phyloP scores from a whole-genome alignment of 306 rosid species.

The Fragaria iinumae region DNA sequence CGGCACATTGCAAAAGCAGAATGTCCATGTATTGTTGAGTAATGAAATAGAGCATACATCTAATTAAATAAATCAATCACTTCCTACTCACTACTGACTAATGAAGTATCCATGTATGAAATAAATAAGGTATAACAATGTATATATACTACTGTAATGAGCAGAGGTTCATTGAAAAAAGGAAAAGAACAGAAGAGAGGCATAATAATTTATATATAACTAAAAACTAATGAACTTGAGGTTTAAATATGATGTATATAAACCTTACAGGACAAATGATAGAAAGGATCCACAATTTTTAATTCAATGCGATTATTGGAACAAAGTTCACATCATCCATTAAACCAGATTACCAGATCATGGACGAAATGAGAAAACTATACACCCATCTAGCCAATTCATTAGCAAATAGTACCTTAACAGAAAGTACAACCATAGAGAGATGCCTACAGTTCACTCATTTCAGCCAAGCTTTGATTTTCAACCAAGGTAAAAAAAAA shows the following conservation, averaged over 20 bases:
- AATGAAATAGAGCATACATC: neutral
- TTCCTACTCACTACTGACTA: neutral
- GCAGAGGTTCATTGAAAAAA: neutral
- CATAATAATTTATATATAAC: neutral
- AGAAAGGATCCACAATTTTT: too few relatives aligned
- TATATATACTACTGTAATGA: neutral
- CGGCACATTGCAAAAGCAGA: neutral
- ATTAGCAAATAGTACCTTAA: neutral
- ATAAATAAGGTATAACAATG: neutral
- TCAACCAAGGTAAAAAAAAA: neutral
- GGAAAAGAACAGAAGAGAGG: neutral
- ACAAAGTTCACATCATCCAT: neutral
- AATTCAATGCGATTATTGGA: neutral
- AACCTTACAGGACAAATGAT: too few relatives aligned
- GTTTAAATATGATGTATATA: neutral
- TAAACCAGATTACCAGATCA: neutral
- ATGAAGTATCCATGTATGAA: neutral
- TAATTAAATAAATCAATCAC: neutral
- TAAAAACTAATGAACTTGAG: neutral
- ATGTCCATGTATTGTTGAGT: neutral
- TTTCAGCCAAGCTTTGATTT: neutral
- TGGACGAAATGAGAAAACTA: neutral
- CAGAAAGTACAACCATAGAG: neutral
- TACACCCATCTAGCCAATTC: neutral
- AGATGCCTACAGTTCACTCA: neutral